Base-by-base conservation (phyloP, 306 rosid species). In the Malus orientalis region DNA sequence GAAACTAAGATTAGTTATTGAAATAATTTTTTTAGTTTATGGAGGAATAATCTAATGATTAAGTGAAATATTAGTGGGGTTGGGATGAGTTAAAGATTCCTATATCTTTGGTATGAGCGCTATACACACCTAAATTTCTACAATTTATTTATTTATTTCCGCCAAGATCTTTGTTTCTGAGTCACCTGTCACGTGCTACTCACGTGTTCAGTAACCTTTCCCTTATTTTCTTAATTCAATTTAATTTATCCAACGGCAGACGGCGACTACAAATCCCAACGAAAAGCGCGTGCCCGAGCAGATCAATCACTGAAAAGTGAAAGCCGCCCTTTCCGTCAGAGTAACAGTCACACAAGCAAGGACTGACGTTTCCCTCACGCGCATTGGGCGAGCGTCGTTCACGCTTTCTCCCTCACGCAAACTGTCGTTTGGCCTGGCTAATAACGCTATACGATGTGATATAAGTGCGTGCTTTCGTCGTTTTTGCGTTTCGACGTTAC, bases 101-200 rank as follows among this genome's bases (percentile, higher is more conserved):
- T 42, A 23, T 38, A 42, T 15, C 73, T 69, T 64, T 40, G 57
- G 70, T 62, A 61, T 13, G 70, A 61, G 70, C 22, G 51, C 0
- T 11, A 18, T 3, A 18, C n/a, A 62, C 45, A 60, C 59, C 25
- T 18, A 64, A 23, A 62, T 11, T 18, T 22, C 60, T 14, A 58
- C 22, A 22, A 7, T 16, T 14, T 18, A 38, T 42, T 32, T 59
- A 54, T 42, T 68, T 29, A 44, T 32, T 55, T 36, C 79, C 40
- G 54, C 78, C 22, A 25, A 71, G 65, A 81, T 49, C 79, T 78
- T 65, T 33, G 82, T 70, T 67, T 59, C 73, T 27, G 70, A n/a
- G 27, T 76, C 42, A 25, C 78, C 53, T 42, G 25, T 73, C 84
- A 83, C 78, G 79, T 76, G 87, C 62, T 22, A 32, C 67, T 66